Base-by-base conservation (phyloP, 2,329 filamentous ascomycete species). In the Paramyrothecium sp. region DNA sequence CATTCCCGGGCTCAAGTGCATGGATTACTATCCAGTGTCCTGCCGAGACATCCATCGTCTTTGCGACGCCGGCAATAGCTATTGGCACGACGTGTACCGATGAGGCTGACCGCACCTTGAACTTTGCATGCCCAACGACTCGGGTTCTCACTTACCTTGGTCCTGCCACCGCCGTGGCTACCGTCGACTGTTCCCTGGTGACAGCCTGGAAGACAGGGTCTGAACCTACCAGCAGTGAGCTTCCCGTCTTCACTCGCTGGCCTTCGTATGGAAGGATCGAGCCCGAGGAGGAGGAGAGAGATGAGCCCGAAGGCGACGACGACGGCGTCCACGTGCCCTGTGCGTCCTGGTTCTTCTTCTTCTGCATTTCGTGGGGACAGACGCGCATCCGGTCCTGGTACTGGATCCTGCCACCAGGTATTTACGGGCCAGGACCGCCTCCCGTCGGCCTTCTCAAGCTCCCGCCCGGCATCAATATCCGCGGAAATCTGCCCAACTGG, bases 331-430 rank as follows among this genome's bases (percentile, higher is more conserved):
- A 49, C 19, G 55, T 60, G 20, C 58, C 61, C 26, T 62, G 60
- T 51, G 54, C 33, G 13, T 23, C 56, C 8, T 61, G 61, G 61
- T 63, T 63, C 53, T 64, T 63, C 54, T 61, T 60, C 52, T 33
- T 63, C 41, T 64, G 61, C 44, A 62, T 64, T 46, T 58, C 54
- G 13, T 62, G 60, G 54, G 57, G 47, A 41, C 51, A 56, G 2
- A 12, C 55, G 19, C 47, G 57, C n/a, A 53, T 63, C n/a, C 58
- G 50, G 21, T 53, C 49, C 4, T 53, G 50, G 50, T 38, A 53
- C 38, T 53, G n/a, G n/a, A 57, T 56, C n/a, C 44, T 61, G 33
- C 60, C 57, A 13, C 59, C 59, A 2, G 60, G 60, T 21, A 61
- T 62, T 21, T 62, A 61, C 48, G 50, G 56, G 10, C 59, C 60